Evolutionary conservation across 1,284 basidiomycete genomes (phyloP).

Genomic region (Sporisorium exsertum): DNA sequence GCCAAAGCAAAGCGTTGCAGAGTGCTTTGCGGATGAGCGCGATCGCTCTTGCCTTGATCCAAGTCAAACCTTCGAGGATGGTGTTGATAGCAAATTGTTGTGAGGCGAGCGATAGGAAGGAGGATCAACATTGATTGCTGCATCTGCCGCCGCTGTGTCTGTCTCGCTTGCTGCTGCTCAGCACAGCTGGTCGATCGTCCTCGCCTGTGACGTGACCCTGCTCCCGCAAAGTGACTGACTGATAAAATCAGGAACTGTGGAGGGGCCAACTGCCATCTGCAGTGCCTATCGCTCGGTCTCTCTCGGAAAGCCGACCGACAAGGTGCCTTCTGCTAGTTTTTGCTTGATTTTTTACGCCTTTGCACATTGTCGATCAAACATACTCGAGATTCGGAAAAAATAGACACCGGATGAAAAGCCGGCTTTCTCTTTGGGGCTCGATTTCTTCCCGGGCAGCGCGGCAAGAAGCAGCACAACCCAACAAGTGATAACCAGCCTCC

Average conservation of each 20-base stretch:
- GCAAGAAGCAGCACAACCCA: too few species aligned
- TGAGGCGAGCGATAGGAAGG: not conserved
- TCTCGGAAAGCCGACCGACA: too few species aligned
- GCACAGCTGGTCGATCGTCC: not conserved
- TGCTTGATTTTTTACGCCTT: too few species aligned
- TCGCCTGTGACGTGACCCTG: slow-evolving; percentile 6
- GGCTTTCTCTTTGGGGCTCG: not conserved
- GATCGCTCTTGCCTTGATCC: too few species aligned
- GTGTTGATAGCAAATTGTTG: not conserved
- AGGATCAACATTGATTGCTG: not conserved
- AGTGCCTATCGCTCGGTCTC: too few species aligned
- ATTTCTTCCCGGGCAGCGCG: slow-evolving; percentile 7
- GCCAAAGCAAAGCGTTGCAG: not conserved
- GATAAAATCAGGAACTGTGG: not conserved
- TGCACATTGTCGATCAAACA: not conserved
- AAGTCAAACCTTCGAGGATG: not conserved
- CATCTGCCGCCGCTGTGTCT: too few species aligned
- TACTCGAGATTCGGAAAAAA: not conserved
- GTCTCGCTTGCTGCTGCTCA: not conserved
- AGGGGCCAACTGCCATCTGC: not conserved
- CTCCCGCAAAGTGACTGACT: not conserved
- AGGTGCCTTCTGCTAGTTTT: not conserved
- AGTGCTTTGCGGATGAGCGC: not conserved
- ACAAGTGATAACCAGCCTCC: not conserved
- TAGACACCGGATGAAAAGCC: not conserved